Evolutionary conservation across 1,284 basidiomycete species (phyloP).

Genomic region (Rhizoctonia solani): DNA sequence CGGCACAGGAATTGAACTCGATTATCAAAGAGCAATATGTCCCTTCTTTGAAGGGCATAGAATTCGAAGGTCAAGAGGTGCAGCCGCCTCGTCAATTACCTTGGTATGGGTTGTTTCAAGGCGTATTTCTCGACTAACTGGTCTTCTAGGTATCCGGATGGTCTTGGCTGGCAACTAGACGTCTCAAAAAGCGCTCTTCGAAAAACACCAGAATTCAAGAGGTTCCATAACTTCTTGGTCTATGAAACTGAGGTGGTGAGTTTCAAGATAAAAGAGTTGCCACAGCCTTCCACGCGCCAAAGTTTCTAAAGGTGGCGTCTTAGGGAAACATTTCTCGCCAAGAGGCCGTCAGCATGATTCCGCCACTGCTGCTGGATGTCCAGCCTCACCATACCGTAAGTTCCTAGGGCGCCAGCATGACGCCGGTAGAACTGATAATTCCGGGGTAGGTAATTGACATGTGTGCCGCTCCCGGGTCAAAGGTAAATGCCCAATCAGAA

Average conservation of each 20-base stretch:
- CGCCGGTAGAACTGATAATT: background rate
- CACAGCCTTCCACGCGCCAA: too few species aligned
- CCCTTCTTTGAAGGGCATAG: slow-evolving; percentile 72
- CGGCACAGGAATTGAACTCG: slow-evolving; percentile 71
- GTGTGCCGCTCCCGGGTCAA: slow-evolving; percentile 99
- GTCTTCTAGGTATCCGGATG: slow-evolving; percentile 81
- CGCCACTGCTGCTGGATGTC: slow-evolving; percentile 94
- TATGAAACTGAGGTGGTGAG: slow-evolving; percentile 95
- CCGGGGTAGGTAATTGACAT: slow-evolving; percentile 85
- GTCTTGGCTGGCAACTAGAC: slow-evolving; percentile 94
- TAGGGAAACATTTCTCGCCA: slow-evolving; percentile 96
- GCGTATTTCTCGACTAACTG: background rate
- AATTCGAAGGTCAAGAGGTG: slow-evolving; percentile 76
- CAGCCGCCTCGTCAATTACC: slow-evolving; percentile 83
- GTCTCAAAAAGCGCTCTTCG: slow-evolving; percentile 89
- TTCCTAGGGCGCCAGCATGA: slow-evolving; percentile 2
- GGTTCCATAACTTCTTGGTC: slow-evolving; percentile 95
- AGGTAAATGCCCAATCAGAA: slow-evolving; percentile 54
- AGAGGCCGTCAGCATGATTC: slow-evolving; percentile 99
- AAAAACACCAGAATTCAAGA: slow-evolving; percentile 92
- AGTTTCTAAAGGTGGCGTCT: background rate
- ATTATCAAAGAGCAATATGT: slow-evolving; percentile 78
- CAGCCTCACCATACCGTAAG: slow-evolving; percentile 82
- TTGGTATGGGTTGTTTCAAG: slow-evolving; percentile 59
- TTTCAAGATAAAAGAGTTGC: background rate